Percentiles rank a stretch among this genome's conserved stretches.
These are phyloP conservation scores for Emmonsia crescens DNA, from an alignment of 2,329 filamentous ascomycete species.

Conservation along the genomic window DNA sequence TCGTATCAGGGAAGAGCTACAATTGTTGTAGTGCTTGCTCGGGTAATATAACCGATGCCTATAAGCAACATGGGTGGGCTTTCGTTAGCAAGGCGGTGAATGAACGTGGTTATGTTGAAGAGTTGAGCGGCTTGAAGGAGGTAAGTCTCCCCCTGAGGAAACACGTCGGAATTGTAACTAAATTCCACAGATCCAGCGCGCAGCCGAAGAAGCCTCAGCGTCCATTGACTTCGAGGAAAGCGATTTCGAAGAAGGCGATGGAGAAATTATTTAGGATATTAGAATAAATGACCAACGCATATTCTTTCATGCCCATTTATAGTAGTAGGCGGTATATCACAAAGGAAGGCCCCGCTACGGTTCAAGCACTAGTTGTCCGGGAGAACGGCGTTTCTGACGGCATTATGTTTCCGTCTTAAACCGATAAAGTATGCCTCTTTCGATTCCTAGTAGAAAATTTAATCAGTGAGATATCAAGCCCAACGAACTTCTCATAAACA, in stretches of 20 bases:
- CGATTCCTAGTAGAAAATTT: constrained; percentile 50
- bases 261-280: constrained; percentile 2
- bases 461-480: constrained; percentile 1
- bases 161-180: constrained; percentile 14
- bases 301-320: neutral
- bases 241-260: constrained; percentile 4
- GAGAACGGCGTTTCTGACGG: constrained; percentile 38
- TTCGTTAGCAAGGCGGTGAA: constrained; percentile 51
- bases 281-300: neutral
- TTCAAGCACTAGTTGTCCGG: constrained; percentile 5
- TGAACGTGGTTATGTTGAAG: constrained; percentile 53
- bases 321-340: neutral
- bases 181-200: constrained; percentile 31
- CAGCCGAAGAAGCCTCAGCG: constrained; percentile 35
- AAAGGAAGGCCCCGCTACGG: neutral
- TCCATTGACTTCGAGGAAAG: constrained; percentile 36
- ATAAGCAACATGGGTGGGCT: constrained; percentile 46
- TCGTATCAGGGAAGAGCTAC: constrained; percentile 47
- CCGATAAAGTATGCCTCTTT: constrained; percentile 82
- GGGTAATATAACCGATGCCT: constrained; percentile 42
- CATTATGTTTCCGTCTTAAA: constrained; percentile 52
- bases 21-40: constrained; percentile 54
- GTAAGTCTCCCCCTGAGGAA: constrained; percentile 22
- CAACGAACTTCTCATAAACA: constrained; percentile 23
- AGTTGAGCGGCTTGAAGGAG: constrained; percentile 51